Evolutionary conservation across 2,329 filamentous ascomycete species (phyloP).

Genomic region (Aspergillus hortae): DNA sequence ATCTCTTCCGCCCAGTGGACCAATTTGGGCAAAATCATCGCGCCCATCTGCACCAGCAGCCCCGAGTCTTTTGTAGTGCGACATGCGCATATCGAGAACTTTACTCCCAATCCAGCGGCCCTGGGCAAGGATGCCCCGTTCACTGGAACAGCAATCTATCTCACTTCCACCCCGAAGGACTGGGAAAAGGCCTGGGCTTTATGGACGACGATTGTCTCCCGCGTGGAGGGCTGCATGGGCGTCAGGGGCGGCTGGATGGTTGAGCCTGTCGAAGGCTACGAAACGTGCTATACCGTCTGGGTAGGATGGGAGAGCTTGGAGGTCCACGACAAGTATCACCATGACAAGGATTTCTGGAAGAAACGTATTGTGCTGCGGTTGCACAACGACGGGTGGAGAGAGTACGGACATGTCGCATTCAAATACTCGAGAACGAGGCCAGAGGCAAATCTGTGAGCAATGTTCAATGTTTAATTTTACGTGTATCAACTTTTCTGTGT

Average conservation of each 20-base stretch:
- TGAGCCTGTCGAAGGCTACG: constrained; percentile 27
- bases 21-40: constrained; percentile 11
- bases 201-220: constrained; percentile 23
- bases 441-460: constrained; percentile 10
- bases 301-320: constrained; percentile 35
- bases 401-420: constrained; percentile 36
- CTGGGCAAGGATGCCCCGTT: constrained; percentile 22
- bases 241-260: constrained; percentile 31
- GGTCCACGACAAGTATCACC: constrained; percentile 34
- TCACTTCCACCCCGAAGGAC: constrained; percentile 15
- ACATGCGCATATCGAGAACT: constrained; percentile 22
- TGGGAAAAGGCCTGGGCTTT: constrained; percentile 24
- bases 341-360: constrained; percentile 29
- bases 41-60: constrained; percentile 10
- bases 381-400: constrained; percentile 26
- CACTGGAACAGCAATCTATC: constrained; percentile 31
- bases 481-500: neutral
- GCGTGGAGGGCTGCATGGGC: constrained; percentile 30
- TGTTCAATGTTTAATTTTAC: no score
- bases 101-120: constrained; percentile 19
- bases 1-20: constrained; percentile 20
- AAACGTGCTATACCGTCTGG: constrained; percentile 28
- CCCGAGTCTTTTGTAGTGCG: constrained; percentile 15
- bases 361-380: constrained; percentile 25
- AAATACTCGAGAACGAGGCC: constrained; percentile 7